Percentiles rank a stretch among this genome's conserved stretches.
phyloP scores from a whole-genome alignment of 108 stramenopile genomes.

The Parietichytrium sp. region DNA sequence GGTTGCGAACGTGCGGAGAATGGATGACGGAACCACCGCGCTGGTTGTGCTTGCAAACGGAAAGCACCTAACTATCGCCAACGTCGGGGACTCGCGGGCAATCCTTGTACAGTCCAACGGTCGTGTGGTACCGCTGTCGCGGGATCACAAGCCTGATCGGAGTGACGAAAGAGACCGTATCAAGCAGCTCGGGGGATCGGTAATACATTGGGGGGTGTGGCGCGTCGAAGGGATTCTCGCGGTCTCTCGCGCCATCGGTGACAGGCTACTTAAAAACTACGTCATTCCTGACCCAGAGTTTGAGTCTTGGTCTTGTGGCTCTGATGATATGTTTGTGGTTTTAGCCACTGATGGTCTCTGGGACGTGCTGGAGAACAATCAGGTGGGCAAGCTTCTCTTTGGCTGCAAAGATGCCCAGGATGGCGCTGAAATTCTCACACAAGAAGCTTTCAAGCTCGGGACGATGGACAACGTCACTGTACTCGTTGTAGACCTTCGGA shows the following conservation, averaged over 20 bases:
- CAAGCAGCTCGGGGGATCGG: slow-evolving; percentile 42
- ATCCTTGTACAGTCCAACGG: slow-evolving; percentile 39
- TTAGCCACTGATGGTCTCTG: slow-evolving; percentile 56
- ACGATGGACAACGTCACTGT: slow-evolving; percentile 42
- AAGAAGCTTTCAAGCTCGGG: slow-evolving; percentile 16
- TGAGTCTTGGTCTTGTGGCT: neutral
- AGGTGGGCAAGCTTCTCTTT: slow-evolving; percentile 20
- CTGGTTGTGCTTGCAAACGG: slow-evolving; percentile 40
- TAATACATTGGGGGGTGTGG: slow-evolving; percentile 49
- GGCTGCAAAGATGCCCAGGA: neutral
- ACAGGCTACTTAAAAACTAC: slow-evolving; percentile 43
- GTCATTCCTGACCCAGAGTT: slow-evolving; percentile 45
- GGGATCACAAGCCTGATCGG: slow-evolving; percentile 55
- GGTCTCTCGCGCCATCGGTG: slow-evolving; percentile 54
- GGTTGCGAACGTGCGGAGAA: neutral
- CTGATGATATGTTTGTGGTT: slow-evolving; percentile 48
- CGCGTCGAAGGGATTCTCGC: slow-evolving; percentile 56
- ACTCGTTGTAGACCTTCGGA: slow-evolving; percentile 37
- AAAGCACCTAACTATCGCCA: slow-evolving; percentile 40
- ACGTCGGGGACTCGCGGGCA: slow-evolving; percentile 56
- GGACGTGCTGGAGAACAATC: slow-evolving; percentile 51
- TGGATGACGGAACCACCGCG: slow-evolving; percentile 57
- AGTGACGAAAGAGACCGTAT: slow-evolving; percentile 52
- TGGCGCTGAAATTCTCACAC: slow-evolving; percentile 26
- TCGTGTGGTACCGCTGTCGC: slow-evolving; percentile 23